Base-by-base conservation (phyloP, 176 grass and related monocot genomes). In the Aegilops longissima region DNA sequence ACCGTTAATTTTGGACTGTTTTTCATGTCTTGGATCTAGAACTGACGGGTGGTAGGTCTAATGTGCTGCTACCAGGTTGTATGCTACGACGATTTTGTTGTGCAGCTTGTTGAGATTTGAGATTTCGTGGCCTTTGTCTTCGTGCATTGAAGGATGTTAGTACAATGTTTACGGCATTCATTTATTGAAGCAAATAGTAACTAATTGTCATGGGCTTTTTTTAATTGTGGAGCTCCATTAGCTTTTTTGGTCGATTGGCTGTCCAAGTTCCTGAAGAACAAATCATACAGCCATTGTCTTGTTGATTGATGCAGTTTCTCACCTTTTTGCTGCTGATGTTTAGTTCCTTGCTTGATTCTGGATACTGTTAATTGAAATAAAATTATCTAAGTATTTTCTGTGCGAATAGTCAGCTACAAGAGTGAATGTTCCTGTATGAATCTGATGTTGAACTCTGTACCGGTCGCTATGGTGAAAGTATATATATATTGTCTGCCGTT, bases 241-340 rank as follows among this genome's bases (percentile, higher is more conserved):
- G 12, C 17, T n/a, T 6, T 14, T 86, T 71, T 31, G 30, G 74
- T 44, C 9, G 4, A 58, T 40, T 44, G 5, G 21, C 42, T 83
- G 66, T 18, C 47, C 35, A 20, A 56, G 45, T 61, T 59, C 66
- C 9, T 71, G 21, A 30, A 68, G 20, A 64, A 77, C 21, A 9
- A 59, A 52, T 29, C 42, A 6, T 80, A 45, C 20, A 61, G 42
- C 66, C 59, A 65, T 74, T 74, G 33, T 90, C 58, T 66, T 66
- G 23, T 42, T 83, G 12, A 65, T 44, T 44, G 30, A 40, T 38
- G 42, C 14, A 27, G 35, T 68, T n/a, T 29, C 47, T 33, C 31
- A 75, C 20, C 42, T 39, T 73, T 61, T 61, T 69, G 20, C 42
- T 18, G 12, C 6, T 61, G 5, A 59, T 63, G 20, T 12, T 65